phyloP scores from a whole-genome alignment of 2,329 filamentous ascomycete genomes.

The Clonostachys solani region DNA sequence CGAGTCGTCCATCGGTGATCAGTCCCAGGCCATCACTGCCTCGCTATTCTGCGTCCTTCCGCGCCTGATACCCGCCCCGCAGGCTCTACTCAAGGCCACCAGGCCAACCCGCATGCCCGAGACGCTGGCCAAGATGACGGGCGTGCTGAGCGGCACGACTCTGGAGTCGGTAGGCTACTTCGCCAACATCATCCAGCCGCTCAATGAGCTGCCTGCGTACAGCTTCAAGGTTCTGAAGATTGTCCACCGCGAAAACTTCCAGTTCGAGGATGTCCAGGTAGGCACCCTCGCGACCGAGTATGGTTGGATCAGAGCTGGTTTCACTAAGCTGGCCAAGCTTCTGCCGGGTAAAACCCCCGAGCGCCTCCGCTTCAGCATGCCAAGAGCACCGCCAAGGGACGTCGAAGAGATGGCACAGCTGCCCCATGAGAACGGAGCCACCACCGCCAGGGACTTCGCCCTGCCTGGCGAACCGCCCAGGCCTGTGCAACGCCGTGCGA shows the following conservation, averaged over 20 bases:
- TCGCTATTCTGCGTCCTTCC: constrained; percentile 53
- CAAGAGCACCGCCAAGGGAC: background rate
- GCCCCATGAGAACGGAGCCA: background rate
- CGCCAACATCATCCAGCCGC: constrained; percentile 54
- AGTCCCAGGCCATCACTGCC: constrained; percentile 55
- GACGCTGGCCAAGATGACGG: constrained; percentile 47
- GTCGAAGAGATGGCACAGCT: background rate
- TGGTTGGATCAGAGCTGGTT: too few relatives aligned
- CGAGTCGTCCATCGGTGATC: constrained; percentile 53
- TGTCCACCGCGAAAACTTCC: constrained; percentile 26
- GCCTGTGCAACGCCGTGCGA: constrained; percentile 22
- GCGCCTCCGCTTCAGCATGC: background rate
- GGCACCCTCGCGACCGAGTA: background rate
- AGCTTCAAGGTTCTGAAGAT: constrained; percentile 45
- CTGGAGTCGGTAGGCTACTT: constrained; percentile 57
- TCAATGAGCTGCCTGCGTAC: constrained; percentile 42
- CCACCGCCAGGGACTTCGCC: background rate
- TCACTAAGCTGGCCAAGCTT: too few relatives aligned
- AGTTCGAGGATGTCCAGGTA: background rate
- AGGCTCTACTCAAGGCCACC: constrained; percentile 53
- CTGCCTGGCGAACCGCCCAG: constrained; percentile 2
- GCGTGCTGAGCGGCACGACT: constrained; percentile 52
- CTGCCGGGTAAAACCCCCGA: too few relatives aligned
- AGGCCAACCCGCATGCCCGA: constrained; percentile 53
- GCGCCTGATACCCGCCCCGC: constrained; percentile 57